These are phyloP conservation scores for Neofusicoccum ribis DNA, from an alignment of 2,329 filamentous ascomycete genomes.

Conservation along the genomic window DNA sequence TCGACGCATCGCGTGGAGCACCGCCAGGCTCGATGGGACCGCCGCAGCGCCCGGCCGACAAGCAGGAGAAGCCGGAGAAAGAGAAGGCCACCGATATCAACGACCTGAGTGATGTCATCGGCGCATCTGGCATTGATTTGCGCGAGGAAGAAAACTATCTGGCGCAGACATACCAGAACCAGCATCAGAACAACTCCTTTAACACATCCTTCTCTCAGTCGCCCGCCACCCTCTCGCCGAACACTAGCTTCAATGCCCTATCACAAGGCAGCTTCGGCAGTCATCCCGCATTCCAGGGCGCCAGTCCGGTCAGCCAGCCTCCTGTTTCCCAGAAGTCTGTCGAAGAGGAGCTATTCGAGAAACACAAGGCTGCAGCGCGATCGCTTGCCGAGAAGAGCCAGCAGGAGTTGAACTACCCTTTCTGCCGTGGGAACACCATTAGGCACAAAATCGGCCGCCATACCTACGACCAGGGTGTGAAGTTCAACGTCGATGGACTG, in stretches of 20 bases:
- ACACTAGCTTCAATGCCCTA: constrained; percentile 49
- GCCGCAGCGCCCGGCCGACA: constrained; percentile 59
- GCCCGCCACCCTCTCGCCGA: constrained; percentile 34
- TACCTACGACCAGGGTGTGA: constrained; percentile 59
- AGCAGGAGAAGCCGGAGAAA: constrained; percentile 56
- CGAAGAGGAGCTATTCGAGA: constrained; percentile 64
- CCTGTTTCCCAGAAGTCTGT: constrained; percentile 65
- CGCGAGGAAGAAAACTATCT: constrained; percentile 83
- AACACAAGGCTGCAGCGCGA: constrained; percentile 66
- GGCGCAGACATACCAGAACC: constrained; percentile 63
- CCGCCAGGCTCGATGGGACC: constrained; percentile 59
- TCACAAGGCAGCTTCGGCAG: constrained; percentile 38
- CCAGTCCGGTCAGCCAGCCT: constrained; percentile 51
- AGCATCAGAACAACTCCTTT: constrained; percentile 50
- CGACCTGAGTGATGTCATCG: constrained; percentile 80
- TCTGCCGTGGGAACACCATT: constrained; percentile 64
- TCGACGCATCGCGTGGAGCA: constrained; percentile 23
- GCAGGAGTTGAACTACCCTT: constrained; percentile 72
- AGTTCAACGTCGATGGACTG: constrained; percentile 59
- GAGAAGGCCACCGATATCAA: constrained; percentile 64
- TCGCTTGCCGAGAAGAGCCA: constrained; percentile 61
- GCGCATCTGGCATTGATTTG: constrained; percentile 82
- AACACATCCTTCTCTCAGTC: constrained; percentile 31
- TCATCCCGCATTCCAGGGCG: constrained; percentile 42
- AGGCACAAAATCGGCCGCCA: constrained; percentile 59